Conservation (phyloP, 2,329 filamentous ascomycete genomes). For the Hymenoscyphus linearis region DNA sequence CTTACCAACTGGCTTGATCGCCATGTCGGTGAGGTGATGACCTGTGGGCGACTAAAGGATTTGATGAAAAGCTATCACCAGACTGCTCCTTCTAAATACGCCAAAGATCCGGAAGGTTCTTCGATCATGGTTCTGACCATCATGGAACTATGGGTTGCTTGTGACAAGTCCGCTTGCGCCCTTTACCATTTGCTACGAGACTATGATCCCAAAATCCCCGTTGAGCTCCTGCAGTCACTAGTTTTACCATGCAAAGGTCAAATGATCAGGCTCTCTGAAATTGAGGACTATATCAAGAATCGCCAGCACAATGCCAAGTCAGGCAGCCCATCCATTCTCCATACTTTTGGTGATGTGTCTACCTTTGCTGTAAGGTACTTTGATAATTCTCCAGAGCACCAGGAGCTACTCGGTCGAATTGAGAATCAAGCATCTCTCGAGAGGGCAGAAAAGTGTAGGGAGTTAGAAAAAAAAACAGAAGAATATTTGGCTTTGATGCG, state of each 20-base stretch:
- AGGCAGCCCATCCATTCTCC: background rate
- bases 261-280: constrained; percentile 38
- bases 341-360: background rate
- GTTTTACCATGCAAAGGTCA: constrained; percentile 35
- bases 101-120: constrained; percentile 37
- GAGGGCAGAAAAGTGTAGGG: background rate
- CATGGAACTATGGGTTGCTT: constrained; percentile 53
- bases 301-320: background rate
- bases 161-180: constrained; percentile 41
- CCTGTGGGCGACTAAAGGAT: constrained; percentile 29
- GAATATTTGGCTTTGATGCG: constrained; percentile 29
- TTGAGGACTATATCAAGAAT: constrained; percentile 43
- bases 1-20: constrained; percentile 37
- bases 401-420: constrained; percentile 35
- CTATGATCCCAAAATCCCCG: constrained; percentile 42
- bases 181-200: constrained; percentile 37
- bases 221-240: constrained; percentile 37
- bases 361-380: constrained; percentile 44
- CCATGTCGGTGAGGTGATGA: constrained; percentile 20
- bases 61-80: constrained; percentile 34
- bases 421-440: constrained; percentile 24
- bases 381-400: constrained; percentile 37
- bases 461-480: background rate
- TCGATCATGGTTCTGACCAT: constrained; percentile 52
- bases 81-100: constrained; percentile 32